Conservation (phyloP, 495 filamentous ascomycete species). For the Lasiosphaeria ovina region DNA sequence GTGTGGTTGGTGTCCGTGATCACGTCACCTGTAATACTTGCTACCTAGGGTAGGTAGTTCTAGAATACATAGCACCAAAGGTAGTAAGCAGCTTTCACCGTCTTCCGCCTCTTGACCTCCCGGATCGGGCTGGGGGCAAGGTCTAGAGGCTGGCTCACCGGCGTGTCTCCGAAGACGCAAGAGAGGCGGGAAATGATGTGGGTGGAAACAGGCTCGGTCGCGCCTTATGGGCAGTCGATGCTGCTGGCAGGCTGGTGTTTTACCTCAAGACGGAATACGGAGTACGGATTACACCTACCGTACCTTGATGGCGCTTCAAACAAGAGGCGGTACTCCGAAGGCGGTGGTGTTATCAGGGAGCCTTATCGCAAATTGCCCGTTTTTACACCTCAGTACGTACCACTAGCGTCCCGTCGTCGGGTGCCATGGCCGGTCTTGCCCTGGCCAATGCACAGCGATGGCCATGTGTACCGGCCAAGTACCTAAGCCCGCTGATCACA, state of each 20-base stretch:
- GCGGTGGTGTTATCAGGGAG: conserved; percentile 29
- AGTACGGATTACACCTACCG: background rate
- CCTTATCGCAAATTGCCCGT: conserved; percentile 32
- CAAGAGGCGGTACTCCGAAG: background rate
- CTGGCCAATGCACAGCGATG: background rate
- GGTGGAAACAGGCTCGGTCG: conserved; percentile 6
- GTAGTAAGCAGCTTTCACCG: no score
- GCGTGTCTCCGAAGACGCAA: conserved; percentile 18
- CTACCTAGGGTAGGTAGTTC: no score
- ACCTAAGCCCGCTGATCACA: conserved; percentile 6
- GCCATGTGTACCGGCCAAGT: conserved; percentile 16
- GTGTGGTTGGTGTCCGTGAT: no score
- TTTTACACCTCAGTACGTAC: no score
- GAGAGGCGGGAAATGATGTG: conserved; percentile 16
- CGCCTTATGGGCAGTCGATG: background rate
- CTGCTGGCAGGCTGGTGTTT: no score
- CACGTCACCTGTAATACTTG: no score
- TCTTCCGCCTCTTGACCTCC: no score
- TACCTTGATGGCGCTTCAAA: background rate
- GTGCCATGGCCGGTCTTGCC: conserved; percentile 9
- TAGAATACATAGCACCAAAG: no score
- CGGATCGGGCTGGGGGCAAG: no score
- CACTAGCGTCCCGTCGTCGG: conserved; percentile 14
- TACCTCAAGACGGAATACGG: background rate
- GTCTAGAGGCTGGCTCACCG: background rate